Evolutionary conservation across 2,329 filamentous ascomycete species (phyloP), one percentile per base, ranked within the genome.

Genomic region (Beauveria sp.): DNA sequence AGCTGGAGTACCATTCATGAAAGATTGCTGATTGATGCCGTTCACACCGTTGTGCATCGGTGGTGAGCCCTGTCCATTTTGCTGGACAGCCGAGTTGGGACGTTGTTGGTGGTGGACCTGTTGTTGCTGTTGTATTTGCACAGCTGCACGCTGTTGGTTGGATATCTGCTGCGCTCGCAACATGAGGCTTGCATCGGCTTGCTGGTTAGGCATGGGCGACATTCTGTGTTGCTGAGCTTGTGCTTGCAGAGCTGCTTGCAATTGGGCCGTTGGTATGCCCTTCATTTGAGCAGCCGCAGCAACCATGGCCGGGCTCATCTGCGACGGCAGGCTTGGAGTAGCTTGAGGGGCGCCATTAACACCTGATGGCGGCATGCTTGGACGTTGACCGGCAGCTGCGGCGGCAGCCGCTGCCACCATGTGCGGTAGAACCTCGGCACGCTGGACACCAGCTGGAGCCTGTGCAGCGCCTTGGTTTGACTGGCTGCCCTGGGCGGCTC

Each of bases 191-290:
- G 82, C 75, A 63, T 86, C 82, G 3, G 83, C 70, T 48, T 74
- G 75, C 8, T 76, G 73, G 55, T 75, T 77, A 6, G 76, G 71
- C 66, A 81, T 73, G 2, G 83, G 80, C 3, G 83, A 80, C 73
- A 89, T 79, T 55, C 85, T 80, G 51, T 83, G 78, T 63, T 86
- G 79, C 16, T 76, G 55, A 59, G 66, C 43, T 10, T 60, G 56
- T 24, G 74, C 75, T 64, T 77, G 78, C 72, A 81, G 78, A 40
- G 80, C 76, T 18, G 80, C 79, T 67, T 88, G 86, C 76, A 91
- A 81, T 65, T 88, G 88, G 26, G 88, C 86, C 70, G 90, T 87
- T 43, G 86, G 84, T 26, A 89, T 79, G 51, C 83, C 82, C 62
- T 84, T 84, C 77, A 89, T 82, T 47, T 84, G 81, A 69, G 84